Conservation (phyloP, 106 monocot genomes). For the Vanilla planifolia region DNA sequence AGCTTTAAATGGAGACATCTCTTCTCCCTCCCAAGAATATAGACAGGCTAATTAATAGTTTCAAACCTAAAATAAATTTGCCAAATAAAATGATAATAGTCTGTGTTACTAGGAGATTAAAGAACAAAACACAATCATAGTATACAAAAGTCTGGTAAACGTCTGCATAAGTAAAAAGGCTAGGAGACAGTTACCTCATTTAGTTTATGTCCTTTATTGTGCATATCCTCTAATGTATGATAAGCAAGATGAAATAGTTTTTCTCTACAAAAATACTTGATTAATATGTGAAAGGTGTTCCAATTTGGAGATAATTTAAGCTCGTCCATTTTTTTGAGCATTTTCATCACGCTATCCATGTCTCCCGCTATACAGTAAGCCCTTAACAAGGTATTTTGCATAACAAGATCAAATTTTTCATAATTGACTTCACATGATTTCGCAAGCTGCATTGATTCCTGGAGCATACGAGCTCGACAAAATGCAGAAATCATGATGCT, state of each 20-base stretch:
- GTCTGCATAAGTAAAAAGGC: neutral
- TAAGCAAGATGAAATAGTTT: constrained; percentile 86
- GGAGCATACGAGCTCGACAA: constrained; percentile 45
- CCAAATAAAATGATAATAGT: too few relatives aligned
- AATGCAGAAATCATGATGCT: constrained; percentile 95
- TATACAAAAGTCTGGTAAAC: neutral
- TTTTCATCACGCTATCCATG: constrained; percentile 83
- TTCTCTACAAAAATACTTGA: constrained; percentile 79
- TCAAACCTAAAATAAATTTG: too few relatives aligned
- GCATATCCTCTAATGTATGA: constrained; percentile 76
- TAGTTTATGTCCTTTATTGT: constrained; percentile 72
- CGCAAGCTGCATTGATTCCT: constrained; percentile 74
- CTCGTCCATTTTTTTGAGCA: constrained; percentile 83
- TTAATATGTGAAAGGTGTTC: constrained; percentile 92
- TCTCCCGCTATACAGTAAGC: constrained; percentile 78
- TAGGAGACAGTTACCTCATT: constrained; percentile 52
- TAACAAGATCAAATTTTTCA: constrained; percentile 80
- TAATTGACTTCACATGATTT: constrained; percentile 70
- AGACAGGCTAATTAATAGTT: too few relatives aligned
- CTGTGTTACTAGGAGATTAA: too few relatives aligned
- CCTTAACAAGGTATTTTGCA: constrained; percentile 78
- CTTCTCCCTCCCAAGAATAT: too few relatives aligned
- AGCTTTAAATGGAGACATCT: too few relatives aligned
- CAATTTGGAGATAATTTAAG: constrained; percentile 69
- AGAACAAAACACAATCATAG: neutral